A percentile compares a stretch with the other conserved stretches of the same genome.
phyloP scores from a whole-genome alignment of 1,284 basidiomycete genomes.

The Leccinum fuscescens region DNA sequence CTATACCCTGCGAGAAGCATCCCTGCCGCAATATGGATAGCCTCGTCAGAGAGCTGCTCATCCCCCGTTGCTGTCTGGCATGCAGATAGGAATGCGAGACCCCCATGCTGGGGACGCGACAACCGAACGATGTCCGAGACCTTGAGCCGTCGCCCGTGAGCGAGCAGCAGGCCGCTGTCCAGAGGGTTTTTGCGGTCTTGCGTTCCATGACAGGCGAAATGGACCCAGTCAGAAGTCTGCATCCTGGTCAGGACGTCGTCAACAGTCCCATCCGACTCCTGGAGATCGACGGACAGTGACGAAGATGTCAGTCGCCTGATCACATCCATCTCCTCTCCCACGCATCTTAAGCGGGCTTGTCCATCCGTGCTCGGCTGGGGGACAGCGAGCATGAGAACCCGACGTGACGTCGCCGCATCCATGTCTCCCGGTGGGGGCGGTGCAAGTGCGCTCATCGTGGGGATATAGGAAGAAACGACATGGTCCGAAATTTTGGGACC shows the following conservation, averaged over 20 bases:
- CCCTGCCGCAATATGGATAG: background rate
- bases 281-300: background rate
- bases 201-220: background rate
- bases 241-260: too few species aligned
- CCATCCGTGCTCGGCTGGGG: constrained; percentile 13
- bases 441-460: constrained; percentile 8
- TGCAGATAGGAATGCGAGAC: background rate
- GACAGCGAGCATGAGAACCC: constrained; percentile 6
- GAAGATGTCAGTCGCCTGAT: background rate
- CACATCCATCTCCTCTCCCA: background rate
- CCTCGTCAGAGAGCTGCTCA: background rate
- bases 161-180: background rate
- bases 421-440: background rate
- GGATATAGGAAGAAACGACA: constrained; percentile 14
- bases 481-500: constrained; percentile 13
- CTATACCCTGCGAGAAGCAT: background rate
- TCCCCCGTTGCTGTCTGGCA: background rate
- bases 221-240: background rate
- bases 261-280: constrained; percentile 5
- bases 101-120: background rate
- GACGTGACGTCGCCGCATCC: too few species aligned
- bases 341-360: background rate
- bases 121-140: background rate
- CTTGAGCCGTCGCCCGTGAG: background rate
- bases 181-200: background rate